Conservation (phyloP, 2,329 filamentous ascomycete species). For the Zasmidium cellare region DNA sequence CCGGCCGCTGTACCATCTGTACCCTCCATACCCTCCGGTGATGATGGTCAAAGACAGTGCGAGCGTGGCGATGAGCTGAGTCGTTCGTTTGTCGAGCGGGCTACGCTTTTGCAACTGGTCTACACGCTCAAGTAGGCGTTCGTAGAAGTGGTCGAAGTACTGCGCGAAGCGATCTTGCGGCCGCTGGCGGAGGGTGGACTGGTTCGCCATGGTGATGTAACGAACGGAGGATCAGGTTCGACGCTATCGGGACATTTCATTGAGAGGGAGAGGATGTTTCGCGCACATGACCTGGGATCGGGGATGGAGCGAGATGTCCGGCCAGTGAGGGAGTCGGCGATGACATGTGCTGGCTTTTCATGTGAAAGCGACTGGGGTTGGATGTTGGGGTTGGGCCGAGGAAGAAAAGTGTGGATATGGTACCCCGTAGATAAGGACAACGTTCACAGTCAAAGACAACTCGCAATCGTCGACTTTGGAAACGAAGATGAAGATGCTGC, state of each 20-base stretch:
- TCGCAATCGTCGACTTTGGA: too few species aligned
- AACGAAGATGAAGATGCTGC: too few species aligned
- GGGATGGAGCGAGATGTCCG: not conserved
- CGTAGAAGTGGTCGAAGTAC: constrained; percentile 38
- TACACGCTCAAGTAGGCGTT: constrained; percentile 49
- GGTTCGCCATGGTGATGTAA: constrained; percentile 67
- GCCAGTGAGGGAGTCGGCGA: not conserved
- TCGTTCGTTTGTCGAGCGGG: constrained; percentile 65
- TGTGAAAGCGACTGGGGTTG: not conserved
- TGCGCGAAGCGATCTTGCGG: constrained; percentile 33
- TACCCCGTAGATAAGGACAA: not conserved
- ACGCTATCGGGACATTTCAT: not conserved
- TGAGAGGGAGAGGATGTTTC: not conserved
- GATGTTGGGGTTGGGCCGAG: not conserved
- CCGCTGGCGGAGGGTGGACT: constrained; percentile 69
- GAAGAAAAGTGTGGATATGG: not conserved
- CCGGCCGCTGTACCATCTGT: constrained; percentile 71
- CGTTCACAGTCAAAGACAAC: not conserved
- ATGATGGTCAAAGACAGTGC: constrained; percentile 77
- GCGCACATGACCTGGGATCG: not conserved
- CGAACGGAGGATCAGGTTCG: not conserved
- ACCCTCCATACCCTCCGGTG: constrained; percentile 73
- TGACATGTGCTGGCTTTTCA: not conserved
- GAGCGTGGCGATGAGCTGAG: constrained; percentile 74
- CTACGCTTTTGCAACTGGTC: constrained; percentile 51